Conservation (phyloP, 495 filamentous ascomycete species). For the Hypoxylon fuscum region DNA sequence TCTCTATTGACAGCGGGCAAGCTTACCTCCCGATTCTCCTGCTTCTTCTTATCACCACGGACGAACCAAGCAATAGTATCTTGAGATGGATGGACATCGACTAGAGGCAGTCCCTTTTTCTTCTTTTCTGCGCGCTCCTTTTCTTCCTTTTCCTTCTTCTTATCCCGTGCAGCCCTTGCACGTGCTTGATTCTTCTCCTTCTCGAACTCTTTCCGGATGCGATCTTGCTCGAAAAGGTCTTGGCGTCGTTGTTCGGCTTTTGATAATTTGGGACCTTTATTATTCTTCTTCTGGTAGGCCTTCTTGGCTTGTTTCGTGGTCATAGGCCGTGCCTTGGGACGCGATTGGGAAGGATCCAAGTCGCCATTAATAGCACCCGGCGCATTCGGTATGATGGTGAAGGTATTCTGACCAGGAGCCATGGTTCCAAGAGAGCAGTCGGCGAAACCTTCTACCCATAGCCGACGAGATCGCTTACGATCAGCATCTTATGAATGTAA, state of each 20-base stretch:
- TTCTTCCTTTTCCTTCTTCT: conserved; percentile 53
- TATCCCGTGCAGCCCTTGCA: conserved; percentile 52
- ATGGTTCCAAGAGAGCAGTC: conserved; percentile 8
- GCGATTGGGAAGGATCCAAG: conserved; percentile 12
- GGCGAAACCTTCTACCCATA: conserved; percentile 20
- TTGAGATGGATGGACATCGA: conserved; percentile 54
- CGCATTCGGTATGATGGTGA: conserved; percentile 44
- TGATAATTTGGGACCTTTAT: conserved; percentile 47
- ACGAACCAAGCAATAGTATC: conserved; percentile 55
- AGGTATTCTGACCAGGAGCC: conserved; percentile 45
- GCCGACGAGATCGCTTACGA: conserved; percentile 6
- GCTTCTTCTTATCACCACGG: conserved; percentile 39
- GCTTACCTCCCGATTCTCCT: conserved; percentile 30
- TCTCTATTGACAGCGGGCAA: conserved; percentile 7
- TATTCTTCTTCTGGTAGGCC: conserved; percentile 45
- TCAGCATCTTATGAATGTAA: conserved; percentile 20
- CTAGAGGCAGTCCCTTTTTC: conserved; percentile 52
- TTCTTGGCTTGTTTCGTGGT: conserved; percentile 57
- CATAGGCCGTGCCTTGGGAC: conserved; percentile 48
- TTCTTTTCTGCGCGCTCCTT: conserved; percentile 47
- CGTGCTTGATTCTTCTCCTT: conserved; percentile 51
- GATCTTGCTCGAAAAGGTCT: conserved; percentile 55
- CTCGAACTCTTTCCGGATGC: conserved; percentile 54
- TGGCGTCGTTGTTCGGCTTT: conserved; percentile 52
- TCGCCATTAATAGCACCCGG: conserved; percentile 36